Conservation (phyloP, 371 early-diverging fungal genomes). For the Nematocida sp. region DNA sequence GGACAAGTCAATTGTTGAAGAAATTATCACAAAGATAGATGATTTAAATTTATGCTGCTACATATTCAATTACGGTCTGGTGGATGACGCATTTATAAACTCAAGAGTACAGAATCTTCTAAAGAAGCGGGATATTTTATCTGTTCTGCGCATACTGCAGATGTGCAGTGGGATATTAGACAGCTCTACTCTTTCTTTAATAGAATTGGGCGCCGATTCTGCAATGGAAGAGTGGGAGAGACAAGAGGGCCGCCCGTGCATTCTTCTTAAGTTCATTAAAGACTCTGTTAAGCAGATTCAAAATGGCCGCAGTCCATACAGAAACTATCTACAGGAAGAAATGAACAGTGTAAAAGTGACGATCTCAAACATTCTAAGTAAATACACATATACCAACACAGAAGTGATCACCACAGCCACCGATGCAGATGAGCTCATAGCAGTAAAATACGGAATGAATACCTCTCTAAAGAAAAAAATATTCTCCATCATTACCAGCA, state of each 20-base stretch:
- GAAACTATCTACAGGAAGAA: slow-evolving; percentile 54
- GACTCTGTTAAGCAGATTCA: slow-evolving; percentile 9
- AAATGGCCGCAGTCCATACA: slow-evolving; percentile 17
- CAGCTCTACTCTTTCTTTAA: background rate
- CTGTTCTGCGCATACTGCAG: slow-evolving; percentile 42
- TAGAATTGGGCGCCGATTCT: background rate
- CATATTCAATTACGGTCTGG: slow-evolving; percentile 46
- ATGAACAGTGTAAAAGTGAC: slow-evolving; percentile 23
- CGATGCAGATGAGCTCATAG: slow-evolving; percentile 24
- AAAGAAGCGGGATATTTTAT: background rate
- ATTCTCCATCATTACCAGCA: slow-evolving; percentile 32
- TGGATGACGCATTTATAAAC: slow-evolving; percentile 35
- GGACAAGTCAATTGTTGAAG: slow-evolving; percentile 26
- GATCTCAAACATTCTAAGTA: slow-evolving; percentile 7
- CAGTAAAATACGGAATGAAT: slow-evolving; percentile 53
- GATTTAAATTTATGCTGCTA: slow-evolving; percentile 37
- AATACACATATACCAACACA: slow-evolving; percentile 2
- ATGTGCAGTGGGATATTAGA: slow-evolving; percentile 26
- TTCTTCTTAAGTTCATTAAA: slow-evolving; percentile 31
- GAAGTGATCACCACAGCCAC: slow-evolving; percentile 19
- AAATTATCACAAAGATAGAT: slow-evolving; percentile 11
- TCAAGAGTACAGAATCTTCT: background rate
- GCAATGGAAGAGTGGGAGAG: background rate
- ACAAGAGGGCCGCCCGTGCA: background rate
- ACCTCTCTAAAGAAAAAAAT: slow-evolving; percentile 51